phyloP scores from a whole-genome alignment of 148 eudicot genomes.

The Oxyria digyna region DNA sequence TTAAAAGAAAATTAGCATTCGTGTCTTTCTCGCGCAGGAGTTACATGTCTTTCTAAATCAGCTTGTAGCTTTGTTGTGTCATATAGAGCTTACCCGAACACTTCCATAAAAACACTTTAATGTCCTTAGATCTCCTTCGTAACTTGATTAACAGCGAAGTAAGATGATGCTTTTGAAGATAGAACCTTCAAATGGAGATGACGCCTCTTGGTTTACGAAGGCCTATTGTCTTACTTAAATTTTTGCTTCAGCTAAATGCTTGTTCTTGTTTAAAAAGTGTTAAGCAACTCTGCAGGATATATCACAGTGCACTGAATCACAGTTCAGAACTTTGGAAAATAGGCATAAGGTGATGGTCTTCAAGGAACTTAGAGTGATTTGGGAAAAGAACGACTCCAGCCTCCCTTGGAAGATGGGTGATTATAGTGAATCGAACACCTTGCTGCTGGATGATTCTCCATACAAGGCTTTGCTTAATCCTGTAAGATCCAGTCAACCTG shows the following conservation, averaged over 20 bases:
- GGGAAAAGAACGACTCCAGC: constrained; percentile 40
- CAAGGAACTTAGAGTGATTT: constrained; percentile 67
- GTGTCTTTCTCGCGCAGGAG: background rate
- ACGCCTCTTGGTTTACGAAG: background rate
- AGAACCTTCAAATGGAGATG: background rate
- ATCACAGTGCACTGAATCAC: constrained; percentile 61
- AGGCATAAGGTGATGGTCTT: constrained; percentile 66
- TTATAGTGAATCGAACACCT: constrained; percentile 66
- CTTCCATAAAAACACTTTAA: no score
- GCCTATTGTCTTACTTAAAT: background rate
- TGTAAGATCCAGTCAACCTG: constrained; percentile 27
- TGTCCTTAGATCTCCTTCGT: background rate
- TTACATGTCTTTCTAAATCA: no score
- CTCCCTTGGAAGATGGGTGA: constrained; percentile 64
- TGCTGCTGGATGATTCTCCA: constrained; percentile 93
- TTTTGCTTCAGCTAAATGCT: background rate
- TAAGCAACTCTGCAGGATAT: constrained; percentile 41
- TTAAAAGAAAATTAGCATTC: background rate
- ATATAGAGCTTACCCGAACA: no score
- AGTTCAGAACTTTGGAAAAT: constrained; percentile 70
- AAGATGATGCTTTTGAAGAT: background rate
- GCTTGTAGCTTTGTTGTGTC: no score
- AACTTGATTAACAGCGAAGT: background rate
- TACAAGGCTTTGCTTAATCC: constrained; percentile 93
- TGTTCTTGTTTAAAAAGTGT: background rate